These are phyloP conservation scores for Paramecium caudatum DNA, from an alignment of 73 alveolate genomes.

Conservation along the genomic window DNA sequence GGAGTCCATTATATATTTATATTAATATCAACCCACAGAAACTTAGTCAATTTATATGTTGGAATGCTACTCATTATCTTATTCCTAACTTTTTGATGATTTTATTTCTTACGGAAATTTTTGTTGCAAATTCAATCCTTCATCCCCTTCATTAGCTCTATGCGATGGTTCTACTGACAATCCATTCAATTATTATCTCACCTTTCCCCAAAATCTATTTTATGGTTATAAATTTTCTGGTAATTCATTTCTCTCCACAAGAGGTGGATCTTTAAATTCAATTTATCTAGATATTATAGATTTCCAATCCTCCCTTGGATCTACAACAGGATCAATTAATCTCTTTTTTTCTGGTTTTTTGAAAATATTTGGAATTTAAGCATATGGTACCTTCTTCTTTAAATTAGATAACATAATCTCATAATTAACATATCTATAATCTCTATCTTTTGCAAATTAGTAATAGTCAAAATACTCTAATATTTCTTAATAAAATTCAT, in stretches of 20 bases:
- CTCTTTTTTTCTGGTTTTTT: slow-evolving; percentile 67
- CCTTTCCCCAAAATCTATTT: slow-evolving; percentile 74
- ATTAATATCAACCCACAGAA: slow-evolving; percentile 29
- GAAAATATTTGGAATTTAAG: slow-evolving; percentile 32
- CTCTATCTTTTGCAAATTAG: slow-evolving; percentile 63
- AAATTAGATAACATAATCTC: slow-evolving; percentile 28
- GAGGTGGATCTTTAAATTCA: slow-evolving; percentile 75
- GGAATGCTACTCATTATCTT: slow-evolving; percentile 47
- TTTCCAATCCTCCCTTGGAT: slow-evolving; percentile 75
- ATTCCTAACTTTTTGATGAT: slow-evolving; percentile 56
- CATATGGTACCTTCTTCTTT: background rate
- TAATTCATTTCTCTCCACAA: slow-evolving; percentile 71
- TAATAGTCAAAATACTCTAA: slow-evolving; percentile 54
- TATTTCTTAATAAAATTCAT: slow-evolving; percentile 48
- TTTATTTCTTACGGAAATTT: slow-evolving; percentile 38
- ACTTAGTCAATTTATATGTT: slow-evolving; percentile 20
- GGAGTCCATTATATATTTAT: slow-evolving; percentile 59
- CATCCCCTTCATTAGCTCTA: background rate
- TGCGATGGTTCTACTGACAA: slow-evolving; percentile 41
- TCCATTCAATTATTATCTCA: slow-evolving; percentile 73
- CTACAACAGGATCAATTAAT: slow-evolving; percentile 73
- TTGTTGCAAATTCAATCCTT: slow-evolving; percentile 6
- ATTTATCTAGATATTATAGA: slow-evolving; percentile 49
- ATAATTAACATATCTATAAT: slow-evolving; percentile 60
- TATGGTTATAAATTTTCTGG: slow-evolving; percentile 70